These are phyloP conservation scores for Tolypocladium tropicale DNA, from an alignment of 2,329 filamentous ascomycete genomes.

Conservation along the genomic window DNA sequence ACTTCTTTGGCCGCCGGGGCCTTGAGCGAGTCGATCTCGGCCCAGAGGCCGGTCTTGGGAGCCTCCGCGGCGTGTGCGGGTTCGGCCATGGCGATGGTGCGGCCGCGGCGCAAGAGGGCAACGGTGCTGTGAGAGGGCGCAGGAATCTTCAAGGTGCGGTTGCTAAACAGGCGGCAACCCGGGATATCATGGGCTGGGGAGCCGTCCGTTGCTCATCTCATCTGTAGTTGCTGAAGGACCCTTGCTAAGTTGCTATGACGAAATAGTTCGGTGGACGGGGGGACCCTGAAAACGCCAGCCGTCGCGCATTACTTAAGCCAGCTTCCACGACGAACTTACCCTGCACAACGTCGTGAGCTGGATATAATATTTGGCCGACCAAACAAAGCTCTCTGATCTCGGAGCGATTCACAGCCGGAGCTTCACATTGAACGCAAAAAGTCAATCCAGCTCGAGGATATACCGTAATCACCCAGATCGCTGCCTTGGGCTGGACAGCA, in stretches of 20 bases:
- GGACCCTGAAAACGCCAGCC: not conserved
- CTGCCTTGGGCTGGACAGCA: not conserved
- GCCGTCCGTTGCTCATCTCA: not conserved
- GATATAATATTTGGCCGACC: too few relatives aligned
- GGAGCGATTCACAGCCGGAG: too few relatives aligned
- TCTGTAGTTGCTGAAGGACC: not conserved
- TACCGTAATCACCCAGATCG: not conserved
- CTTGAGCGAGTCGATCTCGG: conserved; percentile 31
- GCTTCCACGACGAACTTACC: not conserved
- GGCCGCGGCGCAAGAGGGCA: not conserved
- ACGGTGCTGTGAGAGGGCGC: not conserved
- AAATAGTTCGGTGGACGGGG: not conserved
- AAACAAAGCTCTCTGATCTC: too few relatives aligned
- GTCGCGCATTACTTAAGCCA: not conserved
- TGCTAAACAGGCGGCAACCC: not conserved
- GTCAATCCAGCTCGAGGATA: not conserved
- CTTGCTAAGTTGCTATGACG: not conserved
- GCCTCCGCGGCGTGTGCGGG: not conserved
- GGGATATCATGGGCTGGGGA: not conserved
- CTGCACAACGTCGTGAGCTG: too few relatives aligned
- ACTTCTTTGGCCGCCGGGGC: conserved; percentile 30
- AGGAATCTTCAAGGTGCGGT: not conserved
- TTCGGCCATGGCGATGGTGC: conserved; percentile 1
- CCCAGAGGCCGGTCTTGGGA: conserved; percentile 15
- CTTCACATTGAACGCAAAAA: not conserved